Base-by-base conservation (phyloP, 1,284 basidiomycete genomes). In the Mycosarcoma maydis region DNA sequence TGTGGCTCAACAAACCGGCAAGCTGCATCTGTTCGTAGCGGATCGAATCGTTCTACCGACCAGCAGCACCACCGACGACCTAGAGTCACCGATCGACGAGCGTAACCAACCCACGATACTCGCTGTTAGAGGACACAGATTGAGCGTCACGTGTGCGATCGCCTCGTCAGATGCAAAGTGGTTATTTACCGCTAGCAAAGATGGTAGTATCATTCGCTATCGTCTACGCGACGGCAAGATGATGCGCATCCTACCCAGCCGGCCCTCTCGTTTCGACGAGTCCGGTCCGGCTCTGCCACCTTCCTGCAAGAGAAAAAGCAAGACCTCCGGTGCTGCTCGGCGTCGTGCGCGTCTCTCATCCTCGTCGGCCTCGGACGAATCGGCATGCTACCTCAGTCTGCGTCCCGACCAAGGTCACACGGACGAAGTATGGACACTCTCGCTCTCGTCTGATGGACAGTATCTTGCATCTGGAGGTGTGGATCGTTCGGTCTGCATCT, bases 391-490 rank as follows among this genome's bases (percentile, higher is more conserved):
- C 54, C 33, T 76, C 44, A 38, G 82, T 83, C 53, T 80, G 73
- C 22, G 55, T 26, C 79, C 72, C 86, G 58, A 47, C 17, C 61
- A 80, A 49, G 94, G 95, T 0, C 95, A 98, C 81, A 89, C 88
- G 1, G 92, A 93, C 75, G 90, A 94, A 80, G 87, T 98, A 0
- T 86, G 92, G 57, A 85, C 89, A 2, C 84, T 98, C 16, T 91
- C 94, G 0, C 80, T 97, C 43, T 94, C 91, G 66, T 86, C 88
- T 30, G 92, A 98, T 81, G 94, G 91, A 2, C 89, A 87, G 76
- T 89, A 89, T 70, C 86, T 98, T 2, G 93, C 89, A 0, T 93
- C 91, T 68, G 94, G 89, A 1, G 94, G 95, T 0, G 87, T 87
- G 77, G 95, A 98, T 78, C 86, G 88, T 66, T 85, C 57, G 16